Evolutionary conservation across 345 rosid genomes (phyloP).

Genomic region (Ailanthus altissimus): DNA sequence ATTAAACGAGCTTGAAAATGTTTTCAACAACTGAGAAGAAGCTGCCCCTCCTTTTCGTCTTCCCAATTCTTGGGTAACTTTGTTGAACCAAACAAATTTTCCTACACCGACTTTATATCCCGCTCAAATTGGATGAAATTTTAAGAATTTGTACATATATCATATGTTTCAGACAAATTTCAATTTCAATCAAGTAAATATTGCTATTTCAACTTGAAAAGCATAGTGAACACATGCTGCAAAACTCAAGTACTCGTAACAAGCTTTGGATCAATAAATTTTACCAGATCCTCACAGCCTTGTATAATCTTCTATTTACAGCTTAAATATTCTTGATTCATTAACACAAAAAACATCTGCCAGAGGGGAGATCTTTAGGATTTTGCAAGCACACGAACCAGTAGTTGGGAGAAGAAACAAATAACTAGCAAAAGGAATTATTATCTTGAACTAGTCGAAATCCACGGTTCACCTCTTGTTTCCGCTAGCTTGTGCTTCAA

Average conservation of each 20-base stretch:
- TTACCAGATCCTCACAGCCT: slow-evolving; percentile 23
- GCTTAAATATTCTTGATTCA: slow-evolving; percentile 11
- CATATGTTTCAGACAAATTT: background rate
- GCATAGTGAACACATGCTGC: slow-evolving; percentile 2
- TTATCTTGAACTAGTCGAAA: slow-evolving; percentile 32
- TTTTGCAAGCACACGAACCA: background rate
- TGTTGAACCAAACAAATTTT: no score
- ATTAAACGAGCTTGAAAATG: no score
- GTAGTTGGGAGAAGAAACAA: background rate
- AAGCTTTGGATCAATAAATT: slow-evolving; percentile 3
- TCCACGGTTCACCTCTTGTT: slow-evolving; percentile 25
- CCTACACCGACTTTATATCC: no score
- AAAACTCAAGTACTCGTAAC: background rate
- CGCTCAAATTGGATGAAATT: background rate
- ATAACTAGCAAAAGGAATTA: background rate
- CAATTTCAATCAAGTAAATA: background rate
- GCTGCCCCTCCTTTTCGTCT: no score
- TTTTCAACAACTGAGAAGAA: no score
- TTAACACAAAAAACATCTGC: slow-evolving; percentile 12
- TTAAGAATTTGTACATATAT: background rate
- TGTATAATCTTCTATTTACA: slow-evolving; percentile 41
- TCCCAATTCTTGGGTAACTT: no score
- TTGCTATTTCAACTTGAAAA: background rate
- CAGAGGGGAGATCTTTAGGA: background rate
- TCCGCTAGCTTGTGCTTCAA: slow-evolving; percentile 19